Conservation (phyloP, 2,329 filamentous ascomycete species). For the Didymellaceae sp. region DNA sequence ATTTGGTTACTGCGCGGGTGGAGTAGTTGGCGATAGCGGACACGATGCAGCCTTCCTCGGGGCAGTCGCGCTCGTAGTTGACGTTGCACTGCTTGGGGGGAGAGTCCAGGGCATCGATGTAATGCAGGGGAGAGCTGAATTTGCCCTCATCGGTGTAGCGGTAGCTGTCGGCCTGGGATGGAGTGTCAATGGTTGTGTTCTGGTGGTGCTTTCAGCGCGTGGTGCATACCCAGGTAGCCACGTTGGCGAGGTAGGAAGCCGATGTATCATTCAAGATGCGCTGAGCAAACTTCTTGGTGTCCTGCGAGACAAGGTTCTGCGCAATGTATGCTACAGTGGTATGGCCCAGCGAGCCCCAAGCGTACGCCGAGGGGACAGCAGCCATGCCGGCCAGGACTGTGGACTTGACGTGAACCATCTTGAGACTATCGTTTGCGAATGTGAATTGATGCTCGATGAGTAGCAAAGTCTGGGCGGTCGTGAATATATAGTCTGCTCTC, state of each 20-base stretch:
- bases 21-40: slow-evolving; percentile 61
- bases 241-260: slow-evolving; percentile 56
- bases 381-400: slow-evolving; percentile 34
- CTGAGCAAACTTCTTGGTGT: slow-evolving; percentile 54
- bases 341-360: slow-evolving; percentile 63
- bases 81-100: slow-evolving; percentile 58
- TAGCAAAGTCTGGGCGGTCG: background rate
- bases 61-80: slow-evolving; percentile 60
- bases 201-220: background rate
- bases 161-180: slow-evolving; percentile 55
- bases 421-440: background rate
- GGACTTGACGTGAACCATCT: slow-evolving; percentile 34
- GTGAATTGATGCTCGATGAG: background rate
- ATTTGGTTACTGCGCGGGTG: slow-evolving; percentile 43
- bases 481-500: slow-evolving; percentile 14
- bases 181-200: background rate
- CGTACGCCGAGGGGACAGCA: slow-evolving; percentile 36
- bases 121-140: slow-evolving; percentile 58
- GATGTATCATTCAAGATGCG: slow-evolving; percentile 53
- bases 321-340: slow-evolving; percentile 63
- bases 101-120: slow-evolving; percentile 58
- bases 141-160: slow-evolving; percentile 56
- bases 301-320: slow-evolving; percentile 53
- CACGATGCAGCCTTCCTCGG: slow-evolving; percentile 58
- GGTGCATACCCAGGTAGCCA: slow-evolving; percentile 58